phyloP scores from a whole-genome alignment of 2,329 filamentous ascomycete genomes.

The Magnaporthales sp. region DNA sequence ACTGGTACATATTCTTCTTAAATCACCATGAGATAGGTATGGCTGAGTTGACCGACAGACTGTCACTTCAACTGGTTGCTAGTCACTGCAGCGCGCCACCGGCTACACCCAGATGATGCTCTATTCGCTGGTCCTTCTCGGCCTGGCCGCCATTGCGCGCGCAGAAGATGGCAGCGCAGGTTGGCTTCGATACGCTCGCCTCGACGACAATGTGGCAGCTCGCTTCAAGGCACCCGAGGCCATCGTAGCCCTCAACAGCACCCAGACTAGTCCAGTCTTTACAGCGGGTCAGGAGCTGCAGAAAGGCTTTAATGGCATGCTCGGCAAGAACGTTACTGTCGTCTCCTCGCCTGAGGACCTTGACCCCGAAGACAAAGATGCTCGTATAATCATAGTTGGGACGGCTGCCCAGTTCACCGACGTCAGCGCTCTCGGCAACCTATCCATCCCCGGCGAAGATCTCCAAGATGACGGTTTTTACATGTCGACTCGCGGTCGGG shows the following conservation, averaged over 20 bases:
- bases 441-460: conserved; percentile 15
- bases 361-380: conserved; percentile 20
- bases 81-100: not conserved
- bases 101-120: not conserved
- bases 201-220: conserved; percentile 23
- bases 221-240: conserved; percentile 2
- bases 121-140: conserved; percentile 1
- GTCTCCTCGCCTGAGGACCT: not conserved
- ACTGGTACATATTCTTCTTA: not conserved
- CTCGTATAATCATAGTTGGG: conserved; percentile 50
- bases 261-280: conserved; percentile 44
- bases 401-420: conserved; percentile 33
- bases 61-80: not conserved
- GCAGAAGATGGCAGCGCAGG: conserved; percentile 40
- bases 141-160: not conserved
- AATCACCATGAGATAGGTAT: not conserved
- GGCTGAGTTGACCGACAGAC: not conserved
- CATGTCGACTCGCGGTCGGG: conserved; percentile 36
- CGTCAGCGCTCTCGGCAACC: conserved; percentile 13
- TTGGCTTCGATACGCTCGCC: conserved; percentile 44
- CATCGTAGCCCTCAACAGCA: conserved; percentile 32
- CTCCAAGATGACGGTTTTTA: conserved; percentile 53
- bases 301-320: conserved; percentile 47
- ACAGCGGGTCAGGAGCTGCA: conserved; percentile 51
- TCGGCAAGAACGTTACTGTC: conserved; percentile 36